These are phyloP conservation scores for Byssochlamys sp. DNA, from an alignment of 2,329 filamentous ascomycete genomes.

Conservation along the genomic window DNA sequence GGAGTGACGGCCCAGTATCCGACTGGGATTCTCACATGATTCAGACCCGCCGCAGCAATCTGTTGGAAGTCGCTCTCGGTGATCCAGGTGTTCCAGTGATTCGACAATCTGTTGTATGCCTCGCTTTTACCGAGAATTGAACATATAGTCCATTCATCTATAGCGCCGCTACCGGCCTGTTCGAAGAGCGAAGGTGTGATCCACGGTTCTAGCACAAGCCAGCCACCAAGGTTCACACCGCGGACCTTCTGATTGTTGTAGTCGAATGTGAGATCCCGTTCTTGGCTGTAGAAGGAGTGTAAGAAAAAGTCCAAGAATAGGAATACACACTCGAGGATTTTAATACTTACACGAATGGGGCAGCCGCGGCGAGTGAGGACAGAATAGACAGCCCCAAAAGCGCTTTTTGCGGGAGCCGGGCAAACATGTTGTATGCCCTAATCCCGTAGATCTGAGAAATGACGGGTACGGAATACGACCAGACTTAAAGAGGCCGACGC, in stretches of 20 bases:
- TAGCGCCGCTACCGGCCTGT: conserved; percentile 37
- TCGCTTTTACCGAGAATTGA: conserved; percentile 41
- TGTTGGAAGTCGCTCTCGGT: conserved; percentile 46
- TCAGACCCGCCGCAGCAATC: conserved; percentile 49
- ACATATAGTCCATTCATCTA: conserved; percentile 50
- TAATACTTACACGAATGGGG: not conserved
- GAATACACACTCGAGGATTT: not conserved
- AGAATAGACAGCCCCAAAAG: not conserved
- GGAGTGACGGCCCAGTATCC: conserved; percentile 56
- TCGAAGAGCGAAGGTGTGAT: conserved; percentile 55
- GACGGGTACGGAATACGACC: not conserved
- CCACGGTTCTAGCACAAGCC: conserved; percentile 56
- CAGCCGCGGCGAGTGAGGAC: not conserved
- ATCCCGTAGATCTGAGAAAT: not conserved
- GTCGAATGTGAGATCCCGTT: conserved; percentile 37
- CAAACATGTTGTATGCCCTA: not conserved
- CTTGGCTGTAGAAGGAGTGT: conserved; percentile 10
- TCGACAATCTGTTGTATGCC: conserved; percentile 38
- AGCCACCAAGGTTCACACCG: conserved; percentile 57
- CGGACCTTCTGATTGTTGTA: conserved; percentile 49
- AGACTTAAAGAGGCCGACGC: not conserved
- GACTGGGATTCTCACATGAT: conserved; percentile 56
- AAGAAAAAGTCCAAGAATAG: not conserved
- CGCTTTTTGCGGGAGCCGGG: not conserved
- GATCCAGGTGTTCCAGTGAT: conserved; percentile 53